Evolutionary conservation across 768 basidiomycete genomes (phyloP), one percentile per base, ranked within the genome.

Genomic region (Termitomyces sp.): DNA sequence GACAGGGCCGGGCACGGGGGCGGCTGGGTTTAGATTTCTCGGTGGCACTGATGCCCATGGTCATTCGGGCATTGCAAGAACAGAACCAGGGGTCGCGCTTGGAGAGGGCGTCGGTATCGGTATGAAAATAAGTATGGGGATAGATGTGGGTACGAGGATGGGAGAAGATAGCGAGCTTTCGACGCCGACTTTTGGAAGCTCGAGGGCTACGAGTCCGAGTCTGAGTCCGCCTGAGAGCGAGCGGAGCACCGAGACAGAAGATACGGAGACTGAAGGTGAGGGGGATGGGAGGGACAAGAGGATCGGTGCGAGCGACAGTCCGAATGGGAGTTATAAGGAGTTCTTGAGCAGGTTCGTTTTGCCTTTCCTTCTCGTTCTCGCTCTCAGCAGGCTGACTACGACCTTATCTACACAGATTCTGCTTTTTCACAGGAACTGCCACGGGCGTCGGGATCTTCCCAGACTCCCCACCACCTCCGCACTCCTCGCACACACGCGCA

Each of bases 371-470:
- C 30, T 41, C 25, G 1, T 10, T 16, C 10, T 14, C 10, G 16
- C 19, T 27, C 2, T 14, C 11, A 16, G 12, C 3, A 27, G 27
- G 27, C n/a, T 54, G 10, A 35, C 12, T 12, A 34, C 21, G 28
- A 14, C 5, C 42, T 21, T 30, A 34, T 51, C 56, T 45, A 23
- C 40, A 52, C 28, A 91, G 89, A 63, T 91, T 87, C 69, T 91
- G 89, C 73, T 91, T 91, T 71, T 91, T 81, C 70, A 91, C 89
- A 3, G 80, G 76, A 34, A 65, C 62, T 7, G 47, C 55, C 5
- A 35, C 60, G 16, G 49, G 49, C 16, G 27, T 51, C 35, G 54
- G 44, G 11, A 32, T 52, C 16, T 52, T 52, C 21, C 23, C 56
- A 1, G 56, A 57, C 23, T 47, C 50, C n/a, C 2, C 47, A 14